These are phyloP conservation scores for Lasiodiplodia hormozganensis DNA, from an alignment of 2,329 filamentous ascomycete genomes.

Conservation along the genomic window DNA sequence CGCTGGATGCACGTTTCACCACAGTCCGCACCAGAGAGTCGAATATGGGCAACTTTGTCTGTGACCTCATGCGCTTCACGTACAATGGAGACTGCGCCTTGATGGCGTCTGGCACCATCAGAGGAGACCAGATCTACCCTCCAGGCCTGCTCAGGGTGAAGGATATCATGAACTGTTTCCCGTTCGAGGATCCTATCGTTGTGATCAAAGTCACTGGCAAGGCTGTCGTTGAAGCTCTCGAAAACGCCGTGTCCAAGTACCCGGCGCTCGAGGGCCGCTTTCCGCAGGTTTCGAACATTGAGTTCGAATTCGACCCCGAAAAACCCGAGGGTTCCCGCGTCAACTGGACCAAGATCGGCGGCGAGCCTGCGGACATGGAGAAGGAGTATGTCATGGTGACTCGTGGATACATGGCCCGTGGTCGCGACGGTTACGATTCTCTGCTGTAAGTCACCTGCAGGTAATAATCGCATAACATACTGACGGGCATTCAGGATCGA, in stretches of 20 bases:
- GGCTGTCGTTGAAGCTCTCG: constrained; percentile 78
- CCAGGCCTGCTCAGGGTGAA: constrained; percentile 78
- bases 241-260: constrained; percentile 81
- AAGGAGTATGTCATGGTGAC: constrained; percentile 77
- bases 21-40: constrained; percentile 80
- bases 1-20: constrained; percentile 84
- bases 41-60: constrained; percentile 90
- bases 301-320: constrained; percentile 73
- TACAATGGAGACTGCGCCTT: constrained; percentile 81
- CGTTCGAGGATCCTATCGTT: constrained; percentile 89
- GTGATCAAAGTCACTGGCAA: constrained; percentile 74
- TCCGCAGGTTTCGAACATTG: constrained; percentile 85
- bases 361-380: constrained; percentile 66
- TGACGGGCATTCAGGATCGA: constrained; percentile 53
- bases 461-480: constrained; percentile 46
- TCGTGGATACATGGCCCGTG: constrained; percentile 85
- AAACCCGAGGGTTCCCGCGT: constrained; percentile 68
- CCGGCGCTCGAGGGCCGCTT: constrained; percentile 86
- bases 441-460: constrained; percentile 14
- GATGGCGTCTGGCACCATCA: constrained; percentile 85
- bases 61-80: constrained; percentile 86
- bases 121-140: constrained; percentile 87
- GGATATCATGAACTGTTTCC: constrained; percentile 88
- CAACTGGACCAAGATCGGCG: constrained; percentile 66
- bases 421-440: constrained; percentile 58